Percentiles rank a stretch among this genome's conserved stretches.
These are phyloP conservation scores for Pleodorina starrii DNA, from an alignment of 139 green algal genomes.

Conservation along the genomic window DNA sequence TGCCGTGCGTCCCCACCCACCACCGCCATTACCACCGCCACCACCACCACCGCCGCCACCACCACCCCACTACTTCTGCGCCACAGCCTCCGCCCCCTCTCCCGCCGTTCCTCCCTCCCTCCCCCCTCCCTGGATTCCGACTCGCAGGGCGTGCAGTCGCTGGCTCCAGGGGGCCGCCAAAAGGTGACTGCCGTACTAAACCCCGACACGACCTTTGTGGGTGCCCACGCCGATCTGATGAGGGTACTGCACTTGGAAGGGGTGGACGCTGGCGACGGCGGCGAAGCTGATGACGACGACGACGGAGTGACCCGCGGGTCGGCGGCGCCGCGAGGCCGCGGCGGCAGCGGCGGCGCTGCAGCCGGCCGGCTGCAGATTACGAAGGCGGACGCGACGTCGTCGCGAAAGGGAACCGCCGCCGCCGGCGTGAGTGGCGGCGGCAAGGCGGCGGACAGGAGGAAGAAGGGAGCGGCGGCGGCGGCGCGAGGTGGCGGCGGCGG, in stretches of 20 bases:
- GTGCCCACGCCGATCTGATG: conserved; percentile 26
- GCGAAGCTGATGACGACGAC: too few species aligned
- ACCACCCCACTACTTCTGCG: too few species aligned
- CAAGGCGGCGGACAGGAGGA: background rate
- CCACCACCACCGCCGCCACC: too few species aligned
- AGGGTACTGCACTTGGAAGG: conserved; percentile 7
- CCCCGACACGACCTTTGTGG: conserved; percentile 43
- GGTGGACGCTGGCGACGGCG: background rate
- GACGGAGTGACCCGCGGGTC: too few species aligned
- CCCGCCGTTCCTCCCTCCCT: too few species aligned
- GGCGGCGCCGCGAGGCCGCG: too few species aligned
- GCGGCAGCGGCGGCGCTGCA: too few species aligned
- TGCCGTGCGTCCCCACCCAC: too few species aligned
- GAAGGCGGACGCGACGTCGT: background rate
- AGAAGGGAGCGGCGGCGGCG: background rate
- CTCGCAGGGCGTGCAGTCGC: conserved; percentile 25
- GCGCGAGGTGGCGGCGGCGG: background rate
- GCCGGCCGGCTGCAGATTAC: background rate
- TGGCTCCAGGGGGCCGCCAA: background rate
- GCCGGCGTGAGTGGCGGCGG: background rate
- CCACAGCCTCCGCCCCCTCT: too few species aligned
- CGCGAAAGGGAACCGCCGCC: background rate
- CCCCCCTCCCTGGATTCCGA: too few species aligned
- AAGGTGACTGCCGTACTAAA: conserved; percentile 29
- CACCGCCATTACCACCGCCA: too few species aligned